Conservation (phyloP, 192 early-diverging fungal genomes). For the Podila epigama region DNA sequence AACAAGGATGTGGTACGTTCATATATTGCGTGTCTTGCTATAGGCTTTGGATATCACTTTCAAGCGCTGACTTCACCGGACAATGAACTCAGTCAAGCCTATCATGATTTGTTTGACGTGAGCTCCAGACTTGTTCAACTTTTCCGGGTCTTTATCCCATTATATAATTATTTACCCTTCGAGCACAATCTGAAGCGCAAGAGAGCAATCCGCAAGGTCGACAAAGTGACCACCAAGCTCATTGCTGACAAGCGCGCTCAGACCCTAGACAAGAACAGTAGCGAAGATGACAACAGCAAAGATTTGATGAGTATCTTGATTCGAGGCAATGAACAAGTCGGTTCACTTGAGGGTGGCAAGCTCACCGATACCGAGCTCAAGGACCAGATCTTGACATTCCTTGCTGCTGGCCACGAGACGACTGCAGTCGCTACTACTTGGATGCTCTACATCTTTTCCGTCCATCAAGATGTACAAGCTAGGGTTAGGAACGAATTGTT, state of each 20-base stretch:
- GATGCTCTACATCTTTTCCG: slow-evolving; percentile 59
- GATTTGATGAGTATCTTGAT: slow-evolving; percentile 58
- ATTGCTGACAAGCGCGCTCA: slow-evolving; percentile 45
- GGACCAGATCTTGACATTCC: slow-evolving; percentile 64
- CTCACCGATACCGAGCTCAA: slow-evolving; percentile 56
- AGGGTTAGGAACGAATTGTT: slow-evolving; percentile 57
- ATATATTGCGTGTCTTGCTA: background rate
- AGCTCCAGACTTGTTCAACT: slow-evolving; percentile 13
- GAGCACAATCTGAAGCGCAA: slow-evolving; percentile 18
- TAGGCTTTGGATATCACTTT: slow-evolving; percentile 59
- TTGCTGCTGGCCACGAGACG: slow-evolving; percentile 69
- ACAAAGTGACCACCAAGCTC: slow-evolving; percentile 41
- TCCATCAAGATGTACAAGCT: slow-evolving; percentile 51
- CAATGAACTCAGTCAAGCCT: slow-evolving; percentile 55
- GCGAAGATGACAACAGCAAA: slow-evolving; percentile 14
- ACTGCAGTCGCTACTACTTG: slow-evolving; percentile 56
- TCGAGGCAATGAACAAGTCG: slow-evolving; percentile 50
- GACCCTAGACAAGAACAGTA: slow-evolving; percentile 10
- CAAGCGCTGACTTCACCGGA: slow-evolving; percentile 41
- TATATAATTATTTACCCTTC: slow-evolving; percentile 20
- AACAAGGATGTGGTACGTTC: no score
- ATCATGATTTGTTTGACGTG: slow-evolving; percentile 42
- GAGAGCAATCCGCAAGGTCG: slow-evolving; percentile 25
- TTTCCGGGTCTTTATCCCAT: slow-evolving; percentile 35
- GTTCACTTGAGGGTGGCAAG: slow-evolving; percentile 38